These are phyloP conservation scores for Withania somnifera DNA, from an alignment of 305 asterid genomes.

Conservation along the genomic window DNA sequence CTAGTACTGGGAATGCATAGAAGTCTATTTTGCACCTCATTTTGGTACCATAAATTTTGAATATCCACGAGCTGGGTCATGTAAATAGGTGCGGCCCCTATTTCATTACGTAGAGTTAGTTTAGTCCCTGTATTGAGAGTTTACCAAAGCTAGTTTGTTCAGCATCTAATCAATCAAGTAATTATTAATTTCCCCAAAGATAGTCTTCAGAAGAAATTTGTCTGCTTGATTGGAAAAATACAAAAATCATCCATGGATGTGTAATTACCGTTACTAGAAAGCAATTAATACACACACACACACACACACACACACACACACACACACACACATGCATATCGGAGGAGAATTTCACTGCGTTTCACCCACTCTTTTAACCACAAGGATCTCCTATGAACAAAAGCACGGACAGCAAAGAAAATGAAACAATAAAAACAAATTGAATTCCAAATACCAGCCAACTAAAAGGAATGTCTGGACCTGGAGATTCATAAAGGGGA, in stretches of 20 bases:
- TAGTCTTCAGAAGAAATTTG: neutral
- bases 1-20: constrained; percentile 56
- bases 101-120: constrained; percentile 21
- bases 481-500: neutral
- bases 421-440: neutral
- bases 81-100: constrained; percentile 33
- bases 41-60: constrained; percentile 7
- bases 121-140: constrained; percentile 21
- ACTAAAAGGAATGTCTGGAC: neutral
- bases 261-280: neutral
- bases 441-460: neutral
- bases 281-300: neutral
- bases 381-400: neutral
- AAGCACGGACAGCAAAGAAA: neutral
- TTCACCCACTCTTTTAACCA: neutral
- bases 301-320: too few species aligned
- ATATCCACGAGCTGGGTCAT: constrained; percentile 18
- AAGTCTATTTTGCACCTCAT: constrained; percentile 9
- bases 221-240: neutral
- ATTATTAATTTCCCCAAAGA: neutral
- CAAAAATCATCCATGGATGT: neutral
- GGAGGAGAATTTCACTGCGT: neutral
- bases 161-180: constrained; percentile 1
- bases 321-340: too few species aligned
- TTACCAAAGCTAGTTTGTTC: neutral